Base-by-base conservation (phyloP, 306 rosid genomes). In the Trifolium fragiferum region DNA sequence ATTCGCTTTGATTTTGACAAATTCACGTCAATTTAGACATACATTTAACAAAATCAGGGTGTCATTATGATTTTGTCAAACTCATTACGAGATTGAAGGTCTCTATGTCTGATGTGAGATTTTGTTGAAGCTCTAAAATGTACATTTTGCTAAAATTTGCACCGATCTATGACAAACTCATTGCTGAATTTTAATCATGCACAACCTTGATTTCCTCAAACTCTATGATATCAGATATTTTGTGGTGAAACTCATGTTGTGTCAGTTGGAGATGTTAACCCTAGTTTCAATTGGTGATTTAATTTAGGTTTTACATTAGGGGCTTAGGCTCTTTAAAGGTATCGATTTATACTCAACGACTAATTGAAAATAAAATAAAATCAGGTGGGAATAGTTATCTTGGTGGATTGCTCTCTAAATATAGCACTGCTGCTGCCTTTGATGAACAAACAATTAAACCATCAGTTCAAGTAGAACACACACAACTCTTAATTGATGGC, bases 401-500 rank as follows among this genome's bases (percentile, higher is more conserved):
- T 10, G 72, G 81, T 49, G 72, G 85, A 72, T 77, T 82, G 43
- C 68, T 68, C 15, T 40, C 73, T 44, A 88, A 76, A 70, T 91
- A 83, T 61, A 85, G 95, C 82, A 91, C 92, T 72, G 81, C 86
- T 55, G 76, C 89, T 75, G 89, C 85, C 9, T 13, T 53, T 77
- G 97, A 91, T 75, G 88, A 85, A 20, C 93, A 85, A 25, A 90
- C 89, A 5, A 86, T 94, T 23, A 80, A 58, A 79, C 95, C 98
- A 13, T 2, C 87, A 3, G 80, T 88, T 11, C 61, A 76, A 55
- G 80, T 94, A 44, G 79, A 87, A 3, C 32, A 87, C 50, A 87
- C 86, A 8, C 92, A 87, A 80, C 93, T 94, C 77, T 71, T 94
- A 59, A 91, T 94, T 50, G 67, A 82, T 84, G 98, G 98, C 4